Conservation (phyloP, 345 rosid species). For the Acer campestre region DNA sequence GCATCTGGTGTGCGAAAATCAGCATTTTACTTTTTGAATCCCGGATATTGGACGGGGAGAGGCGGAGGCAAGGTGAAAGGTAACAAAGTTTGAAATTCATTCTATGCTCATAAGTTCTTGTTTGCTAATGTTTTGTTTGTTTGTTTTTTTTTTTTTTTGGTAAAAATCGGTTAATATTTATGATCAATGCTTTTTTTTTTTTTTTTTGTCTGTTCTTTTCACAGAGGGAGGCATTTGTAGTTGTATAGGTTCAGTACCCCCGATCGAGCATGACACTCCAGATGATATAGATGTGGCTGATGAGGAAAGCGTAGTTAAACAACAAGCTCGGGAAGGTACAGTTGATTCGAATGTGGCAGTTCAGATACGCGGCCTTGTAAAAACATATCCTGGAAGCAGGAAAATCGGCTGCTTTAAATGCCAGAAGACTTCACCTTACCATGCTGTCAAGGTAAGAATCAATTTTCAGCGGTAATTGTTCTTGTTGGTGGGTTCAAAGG, state of each 20-base stretch:
- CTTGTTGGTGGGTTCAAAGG: not conserved
- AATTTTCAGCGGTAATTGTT: not conserved
- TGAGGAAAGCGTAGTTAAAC: constrained; percentile 72
- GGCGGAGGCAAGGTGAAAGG: constrained; percentile 81
- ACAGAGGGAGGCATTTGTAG: constrained; percentile 90
- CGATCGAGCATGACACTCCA: constrained; percentile 49
- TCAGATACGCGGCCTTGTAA: constrained; percentile 76
- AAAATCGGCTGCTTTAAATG: constrained; percentile 63
- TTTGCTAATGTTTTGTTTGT: not conserved
- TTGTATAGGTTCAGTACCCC: constrained; percentile 66
- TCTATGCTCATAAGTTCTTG: constrained; percentile 10
- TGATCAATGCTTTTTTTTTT: not conserved
- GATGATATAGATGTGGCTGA: constrained; percentile 89
- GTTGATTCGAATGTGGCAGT: constrained; percentile 72
- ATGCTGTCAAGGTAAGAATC: constrained; percentile 72
- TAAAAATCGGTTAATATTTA: constrained; percentile 7
- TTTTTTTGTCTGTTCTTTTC: constrained; percentile 20
- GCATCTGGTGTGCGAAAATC: constrained; percentile 82
- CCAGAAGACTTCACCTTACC: constrained; percentile 80
- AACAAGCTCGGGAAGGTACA: constrained; percentile 47
- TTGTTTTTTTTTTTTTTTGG: not conserved
- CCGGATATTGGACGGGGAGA: constrained; percentile 86
- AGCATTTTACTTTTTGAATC: constrained; percentile 68
- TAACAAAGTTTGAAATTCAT: constrained; percentile 27
- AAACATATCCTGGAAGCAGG: constrained; percentile 69